phyloP scores from a whole-genome alignment of 1,284 basidiomycete genomes.

The Puccinia hordei region DNA sequence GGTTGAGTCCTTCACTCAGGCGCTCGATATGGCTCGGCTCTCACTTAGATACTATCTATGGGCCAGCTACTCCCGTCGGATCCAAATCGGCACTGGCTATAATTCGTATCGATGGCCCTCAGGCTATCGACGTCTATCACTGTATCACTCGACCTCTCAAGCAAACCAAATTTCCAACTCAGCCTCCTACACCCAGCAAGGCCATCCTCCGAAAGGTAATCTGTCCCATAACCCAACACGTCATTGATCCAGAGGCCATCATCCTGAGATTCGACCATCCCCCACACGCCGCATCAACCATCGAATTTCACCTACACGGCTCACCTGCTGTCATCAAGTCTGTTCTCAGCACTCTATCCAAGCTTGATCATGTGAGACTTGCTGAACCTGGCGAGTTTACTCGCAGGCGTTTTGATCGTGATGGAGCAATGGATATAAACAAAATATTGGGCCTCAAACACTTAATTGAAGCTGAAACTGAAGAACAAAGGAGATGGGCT shows the following conservation, averaged over 20 bases:
- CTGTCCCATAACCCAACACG: conserved; percentile 67
- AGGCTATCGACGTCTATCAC: conserved; percentile 67
- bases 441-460: conserved; percentile 81
- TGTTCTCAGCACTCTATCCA: conserved; percentile 68
- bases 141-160: conserved; percentile 63
- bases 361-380: conserved; percentile 68
- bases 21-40: conserved; percentile 18
- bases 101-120: conserved; percentile 76
- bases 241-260: conserved; percentile 66
- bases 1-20: neutral
- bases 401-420: conserved; percentile 72
- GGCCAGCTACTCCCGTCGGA: conserved; percentile 75
- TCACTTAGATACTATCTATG: conserved; percentile 71
- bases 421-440: conserved; percentile 68
- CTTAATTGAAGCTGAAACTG: conserved; percentile 81
- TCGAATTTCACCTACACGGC: conserved; percentile 86
- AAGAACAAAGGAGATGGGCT: conserved; percentile 73
- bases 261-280: conserved; percentile 34
- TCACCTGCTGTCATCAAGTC: conserved; percentile 74
- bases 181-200: conserved; percentile 64
- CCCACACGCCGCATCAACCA: conserved; percentile 58
- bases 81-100: conserved; percentile 78
- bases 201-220: conserved; percentile 71
- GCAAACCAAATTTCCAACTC: neutral
- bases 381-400: conserved; percentile 87